phyloP scores from a whole-genome alignment of 2,329 filamentous ascomycete species.

The Leptodontidium sp. region DNA sequence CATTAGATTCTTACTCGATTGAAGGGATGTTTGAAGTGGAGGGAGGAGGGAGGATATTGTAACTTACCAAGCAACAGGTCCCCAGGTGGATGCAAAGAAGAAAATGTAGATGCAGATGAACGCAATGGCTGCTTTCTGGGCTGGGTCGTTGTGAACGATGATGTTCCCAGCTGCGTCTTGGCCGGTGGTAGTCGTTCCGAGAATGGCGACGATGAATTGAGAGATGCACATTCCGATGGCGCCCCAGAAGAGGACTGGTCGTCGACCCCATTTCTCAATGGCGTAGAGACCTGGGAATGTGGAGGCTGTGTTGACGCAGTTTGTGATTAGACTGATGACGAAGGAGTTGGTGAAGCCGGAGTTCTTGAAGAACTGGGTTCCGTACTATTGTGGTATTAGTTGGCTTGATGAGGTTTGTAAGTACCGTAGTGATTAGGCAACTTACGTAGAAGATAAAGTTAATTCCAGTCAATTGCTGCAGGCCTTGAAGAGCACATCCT shows the following conservation, averaged over 20 bases:
- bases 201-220: constrained; percentile 67
- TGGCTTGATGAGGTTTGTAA: neutral
- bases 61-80: constrained; percentile 68
- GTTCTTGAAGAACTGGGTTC: constrained; percentile 66
- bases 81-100: constrained; percentile 77
- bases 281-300: constrained; percentile 69
- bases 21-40: neutral
- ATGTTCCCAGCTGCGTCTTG: constrained; percentile 58
- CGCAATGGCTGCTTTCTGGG: constrained; percentile 64
- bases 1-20: too few relatives aligned
- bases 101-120: constrained; percentile 78
- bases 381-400: constrained; percentile 50
- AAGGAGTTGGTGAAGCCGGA: constrained; percentile 62
- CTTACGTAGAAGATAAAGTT: constrained; percentile 65
- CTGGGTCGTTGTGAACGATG: constrained; percentile 58
- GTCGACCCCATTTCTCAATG: constrained; percentile 71
- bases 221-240: constrained; percentile 71
- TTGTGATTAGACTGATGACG: constrained; percentile 69
- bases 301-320: constrained; percentile 68
- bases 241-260: constrained; percentile 70
- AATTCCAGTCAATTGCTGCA: constrained; percentile 68
- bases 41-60: constrained; percentile 50
- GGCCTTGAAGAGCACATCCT: constrained; percentile 72
- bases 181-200: constrained; percentile 63
- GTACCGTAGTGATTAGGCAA: neutral